Evolutionary conservation across 768 basidiomycete genomes (phyloP), one percentile per base, ranked within the genome.

Genomic region (Tephrocybe sp.): DNA sequence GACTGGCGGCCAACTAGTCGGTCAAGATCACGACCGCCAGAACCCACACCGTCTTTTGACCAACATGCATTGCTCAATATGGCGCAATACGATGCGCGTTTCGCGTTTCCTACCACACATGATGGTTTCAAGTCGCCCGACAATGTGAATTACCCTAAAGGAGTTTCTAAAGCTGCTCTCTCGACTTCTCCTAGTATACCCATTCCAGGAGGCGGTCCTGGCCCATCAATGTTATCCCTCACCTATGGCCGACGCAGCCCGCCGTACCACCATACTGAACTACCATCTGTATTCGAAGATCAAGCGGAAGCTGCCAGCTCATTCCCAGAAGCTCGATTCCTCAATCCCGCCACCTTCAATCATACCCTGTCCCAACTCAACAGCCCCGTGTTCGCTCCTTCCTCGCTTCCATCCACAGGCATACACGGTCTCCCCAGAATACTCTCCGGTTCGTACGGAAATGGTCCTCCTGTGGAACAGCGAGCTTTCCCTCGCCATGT

Each of bases 1-100:
- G 92, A 95, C 65, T 94, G 92, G 92, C 76, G 86, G 49, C 85
- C 89, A 27, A 70, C 83, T 44, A 85, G 82, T 67, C 84, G 87
- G 47, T 90, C 89, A 25, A 82, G 87, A 45, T 89, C 88, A 36
- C 80, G 91, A 30, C 85, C 87, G 16, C 83, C 87, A 25, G 81
- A 83, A 55, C 60, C 77, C 21, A 66, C 69, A 47, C 66, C 67
- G 9, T 69, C 71, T 40, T 77, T 80, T 60, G 79, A 83, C 49
- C 80, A 79, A 34, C 71, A 69, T 49, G 60, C 62, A 9, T 54
- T 51, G 26, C 53, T 64, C 45, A 60, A 64, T 45, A 64, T 66
- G 40, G 42, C 55, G 32, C 59, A 67, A 44, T 70, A 71, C 54
- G 78, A 82, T 58, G 62, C 60, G 44, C 76, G 77, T 46, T 67